Base-by-base conservation (phyloP, 495 filamentous ascomycete genomes). In the Bacidia gigantensis region DNA sequence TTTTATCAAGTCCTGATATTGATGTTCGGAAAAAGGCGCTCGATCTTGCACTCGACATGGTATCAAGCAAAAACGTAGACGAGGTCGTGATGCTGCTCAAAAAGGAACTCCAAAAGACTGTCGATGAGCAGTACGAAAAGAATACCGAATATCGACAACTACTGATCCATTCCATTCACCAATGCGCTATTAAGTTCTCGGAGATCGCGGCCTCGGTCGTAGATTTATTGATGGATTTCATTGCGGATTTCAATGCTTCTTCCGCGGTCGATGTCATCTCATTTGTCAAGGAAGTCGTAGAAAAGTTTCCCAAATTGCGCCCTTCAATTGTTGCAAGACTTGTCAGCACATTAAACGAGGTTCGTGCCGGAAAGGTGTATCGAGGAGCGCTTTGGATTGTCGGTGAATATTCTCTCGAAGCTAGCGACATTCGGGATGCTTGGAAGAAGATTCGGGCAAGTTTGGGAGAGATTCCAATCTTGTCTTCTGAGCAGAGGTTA, bases 121-220 rank as follows among this genome's bases (percentile, higher is more conserved):
- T 97, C 32, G 90, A 99, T 65, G 90, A 97, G 69, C 87, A 95
- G 65, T 96, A 95, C 70, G 93, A 99, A 70, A 95, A 95, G 80
- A 97, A 96, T 69, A 86, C 78, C 70, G 92, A 98, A 66, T 97
- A 99, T 65, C 85, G 93, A 56, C 87, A 92, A 65, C 74, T 97
- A 1, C 73, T 99, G 46, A 95, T 99, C 57, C 88, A 96, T 65
- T 87, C 89, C 45, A 97, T 99, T 62, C 93, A 99, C 67, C 87
- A 86, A 62, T 97, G 90, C 65, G 93, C 93, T 53, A 95, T 99
- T 72, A 95, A 92, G 64, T 96, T 96, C 70, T 96, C 93, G 2
- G 93, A 97, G 66, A 87, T 97, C 49, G 93, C 93, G 46, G 86
- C 90, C 35, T 95, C 87, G 63, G 93, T 97, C 44, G 93, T 99